Base-by-base conservation (phyloP, 441 rosid species). In the Populus tomentosa region DNA sequence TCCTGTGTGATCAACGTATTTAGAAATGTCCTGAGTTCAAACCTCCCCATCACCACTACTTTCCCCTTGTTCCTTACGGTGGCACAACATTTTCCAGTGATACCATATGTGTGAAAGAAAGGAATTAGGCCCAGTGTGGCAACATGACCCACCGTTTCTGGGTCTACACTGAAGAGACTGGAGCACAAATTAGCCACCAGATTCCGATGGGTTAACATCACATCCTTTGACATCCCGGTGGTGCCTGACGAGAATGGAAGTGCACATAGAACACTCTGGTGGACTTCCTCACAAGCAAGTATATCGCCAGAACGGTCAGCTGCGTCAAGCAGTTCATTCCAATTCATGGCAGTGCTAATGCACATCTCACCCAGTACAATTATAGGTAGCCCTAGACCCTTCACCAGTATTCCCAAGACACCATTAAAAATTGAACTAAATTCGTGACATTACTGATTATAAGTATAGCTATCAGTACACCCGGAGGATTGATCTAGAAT, bases 211-310 rank as follows among this genome's bases (percentile, higher is more conserved):
- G 92, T 89, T 26, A 92, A 83, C 95, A 91, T 94, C 6, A 92
- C 99, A 28, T 98, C 98, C 76, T 95, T 95, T 40, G 97, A 93
- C 70, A 87, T 61, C 13, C 99, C 97, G 7, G 99, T 94, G 28
- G 98, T 91, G 75, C 98, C 98, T 61, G 98, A 95, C 2, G 98
- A 95, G 88, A 95, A 94, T 38, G 99, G 98, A 61, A 95, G 95
- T 46, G 97, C 98, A 71, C 99, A 92, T 1, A 95, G 84, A 75
- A 92, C 95, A 23, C 83, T 78, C 78, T 87, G 97, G 67, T 84
- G 79, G 65, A 92, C 80, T 35, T 86, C 80, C 59, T 86, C 89
- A n/a, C 56, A 38, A 4, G 71, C 6, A 8, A 66, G 18, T 14
- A 56, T 78, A 13, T 80, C 77, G 66, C 88, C 84, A 0, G 91